Evolutionary conservation across 2,329 filamentous ascomycete species (phyloP).

Genomic region (Shiraia bambusicola): DNA sequence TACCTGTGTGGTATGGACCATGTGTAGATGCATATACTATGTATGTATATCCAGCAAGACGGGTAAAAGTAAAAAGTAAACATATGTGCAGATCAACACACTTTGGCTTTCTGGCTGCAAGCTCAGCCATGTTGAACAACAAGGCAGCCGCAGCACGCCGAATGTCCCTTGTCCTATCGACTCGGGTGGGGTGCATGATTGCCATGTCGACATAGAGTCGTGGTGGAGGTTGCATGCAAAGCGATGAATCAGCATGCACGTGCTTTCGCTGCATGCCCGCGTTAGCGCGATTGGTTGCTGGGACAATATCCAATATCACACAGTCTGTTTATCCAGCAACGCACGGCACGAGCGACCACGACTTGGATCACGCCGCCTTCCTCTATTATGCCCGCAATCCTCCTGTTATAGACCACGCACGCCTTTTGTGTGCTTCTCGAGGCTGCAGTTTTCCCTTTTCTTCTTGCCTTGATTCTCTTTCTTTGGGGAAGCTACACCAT

Average conservation of each 20-base stretch:
- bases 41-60: too few relatives aligned
- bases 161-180: too few relatives aligned
- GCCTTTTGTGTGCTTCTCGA: conserved; percentile 16
- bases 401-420: conserved; percentile 27
- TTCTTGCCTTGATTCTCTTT: conserved; percentile 7
- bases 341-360: conserved; percentile 11
- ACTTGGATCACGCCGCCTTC: conserved; percentile 15
- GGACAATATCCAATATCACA: conserved; percentile 16
- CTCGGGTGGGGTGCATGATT: neutral
- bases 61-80: too few relatives aligned
- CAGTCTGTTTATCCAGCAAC: conserved; percentile 17
- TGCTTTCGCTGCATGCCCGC: conserved; percentile 10
- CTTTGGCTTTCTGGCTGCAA: too few relatives aligned
- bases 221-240: neutral
- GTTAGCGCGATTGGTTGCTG: conserved; percentile 19
- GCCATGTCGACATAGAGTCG: neutral
- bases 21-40: too few relatives aligned
- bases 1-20: too few relatives aligned
- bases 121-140: too few relatives aligned
- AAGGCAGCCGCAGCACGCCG: too few relatives aligned
- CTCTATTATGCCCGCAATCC: conserved; percentile 22
- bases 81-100: too few relatives aligned
- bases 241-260: conserved; percentile 9
- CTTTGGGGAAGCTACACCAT: conserved; percentile 14
- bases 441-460: conserved; percentile 11